Evolutionary conservation across 164 flowering plant species (phyloP), one percentile per base, ranked within the genome.

Genomic region (Platanus orientalis): DNA sequence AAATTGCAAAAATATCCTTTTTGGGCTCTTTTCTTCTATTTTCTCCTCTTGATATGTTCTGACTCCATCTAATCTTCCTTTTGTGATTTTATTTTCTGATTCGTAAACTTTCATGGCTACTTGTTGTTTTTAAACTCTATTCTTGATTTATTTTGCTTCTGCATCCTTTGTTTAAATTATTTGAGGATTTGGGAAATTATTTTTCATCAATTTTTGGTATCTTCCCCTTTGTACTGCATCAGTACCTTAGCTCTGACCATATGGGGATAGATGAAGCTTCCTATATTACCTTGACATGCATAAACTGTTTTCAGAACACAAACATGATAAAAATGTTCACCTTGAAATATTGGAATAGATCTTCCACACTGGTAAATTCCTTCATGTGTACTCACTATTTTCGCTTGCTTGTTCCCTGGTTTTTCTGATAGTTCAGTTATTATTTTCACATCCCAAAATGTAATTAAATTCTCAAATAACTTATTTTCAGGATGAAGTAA

Each of bases 401-500:
- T 5, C 39, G 5, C 39, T 42, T 9, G 6, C 2, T 14, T 42
- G 47, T 9, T 42, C 17, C 47, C 47, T 42, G 20, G 19, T 2
- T 2, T 45, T 13, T 61, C 24, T 21, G n/a, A 49, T 17, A 3
- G 7, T 50, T n/a, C 24, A 28, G 27, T 25, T 29, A 27, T 47
- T 44, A n/a, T 13, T 28, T 48, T 24, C 6, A 16, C 44, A 30
- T 7, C 12, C 47, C 36, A 39, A 45, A 49, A 21, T 17, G 24
- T 45, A 17, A 20, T 56, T 7, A 42, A 24, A 17, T 34, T 45
- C 36, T n/a, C 34, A 42, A 21, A n/a, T 61, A 12, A 30, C 6
- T 21, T 44, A 30, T 61, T 54, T 69, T 76, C 93, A 94, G 98
- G 80, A 78, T 57, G 99, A 94, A 82, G 97, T 94, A 54, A 84